Evolutionary conservation across 2,329 filamentous ascomycete genomes (phyloP), one percentile per base, ranked within the genome.

Genomic region (Hypomyces perniciosus): DNA sequence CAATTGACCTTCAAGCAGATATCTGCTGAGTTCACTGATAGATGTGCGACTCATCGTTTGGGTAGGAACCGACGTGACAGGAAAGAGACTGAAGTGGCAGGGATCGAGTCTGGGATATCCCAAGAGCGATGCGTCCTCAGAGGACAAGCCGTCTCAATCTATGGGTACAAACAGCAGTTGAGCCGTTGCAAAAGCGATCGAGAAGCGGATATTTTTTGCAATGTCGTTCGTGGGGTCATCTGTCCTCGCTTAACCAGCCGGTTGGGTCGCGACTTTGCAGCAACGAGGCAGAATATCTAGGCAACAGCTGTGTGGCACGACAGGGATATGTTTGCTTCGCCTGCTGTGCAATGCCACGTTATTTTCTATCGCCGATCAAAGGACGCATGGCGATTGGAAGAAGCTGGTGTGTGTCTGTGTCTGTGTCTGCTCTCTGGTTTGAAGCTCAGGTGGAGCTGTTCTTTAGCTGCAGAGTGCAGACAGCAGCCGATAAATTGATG

Each of bases 1-100:
- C 20, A 79, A 56, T 43, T 70, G 70, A 5, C 77, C 77, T 8
- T 65, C 58, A 8, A 80, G 69, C 41, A 80, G 62, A 52, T 80
- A 80, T 55, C 65, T 72, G 58, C 75, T 70, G 8, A 80, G 68
- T 38, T 72, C 69, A 6, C 67, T 57, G 3, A 71, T 68, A 26
- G 74, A 63, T 38, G 74, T 66, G 29, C 71, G 74, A 20, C 65
- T 56, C 77, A 80, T 80, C 13, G 46, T 54, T n/a, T 38, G 35
- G 8, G 6, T 38, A 20, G 9, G 20, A 20, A 20, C 20, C 20
- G 20, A 20, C 20, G 3, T 20, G 20, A 20, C 20, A 20, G 20
- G 20, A 20, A 20, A 3, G 20, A 20, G 20, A 20, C 20, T 20
- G 20, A 20, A 20, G 20, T 20, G 20, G 20, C 20, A 20, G 20